Conservation (phyloP, 345 rosid genomes). For the Alliaria petiolata region DNA sequence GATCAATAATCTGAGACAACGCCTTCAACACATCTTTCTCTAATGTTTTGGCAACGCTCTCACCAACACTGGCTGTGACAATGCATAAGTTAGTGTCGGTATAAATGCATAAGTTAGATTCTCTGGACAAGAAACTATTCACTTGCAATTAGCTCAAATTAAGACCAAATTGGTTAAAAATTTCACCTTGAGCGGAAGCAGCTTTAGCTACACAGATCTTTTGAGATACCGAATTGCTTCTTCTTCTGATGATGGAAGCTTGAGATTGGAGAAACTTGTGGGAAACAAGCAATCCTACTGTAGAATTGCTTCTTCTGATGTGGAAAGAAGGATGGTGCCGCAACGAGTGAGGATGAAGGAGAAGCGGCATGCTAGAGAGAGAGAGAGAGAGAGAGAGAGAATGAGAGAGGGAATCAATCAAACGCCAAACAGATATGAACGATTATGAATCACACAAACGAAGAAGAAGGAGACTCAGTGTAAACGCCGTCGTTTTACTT, state of each 20-base stretch:
- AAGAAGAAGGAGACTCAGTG: neutral
- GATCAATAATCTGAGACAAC: constrained; percentile 90
- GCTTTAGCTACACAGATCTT: constrained; percentile 36
- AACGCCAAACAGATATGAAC: neutral
- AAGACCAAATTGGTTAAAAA: neutral
- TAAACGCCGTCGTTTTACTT: neutral
- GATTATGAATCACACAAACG: neutral
- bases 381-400: constrained; percentile 2
- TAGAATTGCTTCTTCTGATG: constrained; percentile 33
- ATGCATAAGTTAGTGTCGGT: too few species aligned
- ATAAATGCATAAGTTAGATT: too few species aligned
- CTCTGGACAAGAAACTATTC: neutral
- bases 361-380: constrained; percentile 64
- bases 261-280: constrained; percentile 31
- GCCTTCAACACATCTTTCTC: constrained; percentile 79
- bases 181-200: constrained; percentile 64
- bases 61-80: constrained; percentile 41
- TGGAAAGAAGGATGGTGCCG: constrained; percentile 22
- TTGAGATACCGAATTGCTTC: constrained; percentile 7
- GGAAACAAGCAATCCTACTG: neutral
- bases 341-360: constrained; percentile 38
- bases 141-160: neutral
- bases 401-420: neutral
- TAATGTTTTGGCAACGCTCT: constrained; percentile 38
- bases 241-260: neutral